Evolutionary conservation across 306 rosid genomes (phyloP).

Genomic region (Sphenostylis stenocarpa): DNA sequence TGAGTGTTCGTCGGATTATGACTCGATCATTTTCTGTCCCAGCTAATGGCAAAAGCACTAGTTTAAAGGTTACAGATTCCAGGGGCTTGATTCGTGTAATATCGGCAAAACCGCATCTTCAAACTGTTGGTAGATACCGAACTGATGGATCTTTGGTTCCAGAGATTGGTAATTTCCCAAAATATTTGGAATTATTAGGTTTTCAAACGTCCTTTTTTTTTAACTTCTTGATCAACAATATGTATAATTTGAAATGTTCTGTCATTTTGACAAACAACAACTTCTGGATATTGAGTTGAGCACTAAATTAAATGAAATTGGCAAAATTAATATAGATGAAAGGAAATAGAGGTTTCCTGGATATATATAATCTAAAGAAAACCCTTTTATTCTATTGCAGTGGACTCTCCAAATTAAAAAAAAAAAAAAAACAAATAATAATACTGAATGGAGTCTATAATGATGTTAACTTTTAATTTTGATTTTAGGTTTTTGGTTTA

Average conservation of each 20-base stretch:
- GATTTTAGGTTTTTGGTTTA: background rate
- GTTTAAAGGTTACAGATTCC: conserved; percentile 57
- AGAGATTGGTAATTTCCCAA: conserved; percentile 55
- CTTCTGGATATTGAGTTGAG: background rate
- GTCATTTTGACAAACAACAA: background rate
- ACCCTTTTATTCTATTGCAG: background rate
- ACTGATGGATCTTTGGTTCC: conserved; percentile 37
- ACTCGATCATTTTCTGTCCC: conserved; percentile 86
- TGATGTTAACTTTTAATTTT: background rate
- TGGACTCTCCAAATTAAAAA: background rate
- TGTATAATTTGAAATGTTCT: background rate
- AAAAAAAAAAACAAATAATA: background rate
- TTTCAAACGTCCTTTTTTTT: conserved; percentile 23
- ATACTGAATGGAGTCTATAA: conserved; percentile 1
- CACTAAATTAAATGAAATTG: conserved; percentile 3
- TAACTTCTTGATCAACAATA: conserved; percentile 20
- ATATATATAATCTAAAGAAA: background rate
- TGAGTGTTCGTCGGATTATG: conserved; percentile 55
- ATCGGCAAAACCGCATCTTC: conserved; percentile 54
- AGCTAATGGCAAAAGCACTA: conserved; percentile 49
- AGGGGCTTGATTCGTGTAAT: conserved; percentile 74
- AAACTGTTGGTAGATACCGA: conserved; percentile 44
- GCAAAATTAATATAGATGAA: background rate
- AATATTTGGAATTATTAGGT: background rate
- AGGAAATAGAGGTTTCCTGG: background rate